Percentiles rank a stretch among this genome's conserved stretches.
These are phyloP conservation scores for Casuarina glauca DNA, from an alignment of 306 rosid species.

Conservation along the genomic window DNA sequence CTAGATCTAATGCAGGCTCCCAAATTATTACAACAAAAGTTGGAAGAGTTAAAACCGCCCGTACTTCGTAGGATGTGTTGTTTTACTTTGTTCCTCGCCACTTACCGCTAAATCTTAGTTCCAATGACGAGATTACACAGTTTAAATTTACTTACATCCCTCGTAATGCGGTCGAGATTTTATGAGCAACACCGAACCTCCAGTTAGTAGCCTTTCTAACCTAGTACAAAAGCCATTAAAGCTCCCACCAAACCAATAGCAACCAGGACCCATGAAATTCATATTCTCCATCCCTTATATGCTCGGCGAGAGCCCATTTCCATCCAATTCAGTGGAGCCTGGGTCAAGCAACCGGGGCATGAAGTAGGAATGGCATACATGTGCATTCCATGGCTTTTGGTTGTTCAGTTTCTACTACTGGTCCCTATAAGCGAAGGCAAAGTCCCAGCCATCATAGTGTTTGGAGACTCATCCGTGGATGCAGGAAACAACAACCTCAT, in stretches of 20 bases:
- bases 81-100: no score
- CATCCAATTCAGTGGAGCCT: not conserved
- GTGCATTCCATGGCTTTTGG: constrained; percentile 27
- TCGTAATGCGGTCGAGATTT: not conserved
- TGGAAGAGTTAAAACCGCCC: no score
- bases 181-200: not conserved
- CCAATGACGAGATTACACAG: no score
- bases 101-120: no score
- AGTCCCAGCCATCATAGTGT: constrained; percentile 51
- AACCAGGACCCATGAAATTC: no score
- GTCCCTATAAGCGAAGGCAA: constrained; percentile 16
- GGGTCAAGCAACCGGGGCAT: not conserved
- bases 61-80: no score
- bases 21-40: no score
- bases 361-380: constrained; percentile 19
- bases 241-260: not conserved
- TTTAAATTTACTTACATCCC: no score
- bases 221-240: not conserved
- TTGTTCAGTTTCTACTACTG: constrained; percentile 5
- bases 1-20: no score
- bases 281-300: not conserved
- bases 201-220: not conserved
- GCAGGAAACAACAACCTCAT: constrained; percentile 48
- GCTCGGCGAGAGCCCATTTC: not conserved
- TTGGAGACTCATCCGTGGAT: constrained; percentile 59